A percentile compares a stretch with the other conserved stretches of the same genome.
phyloP scores from a whole-genome alignment of 306 rosid genomes.

The Cicer pinnatifidum region DNA sequence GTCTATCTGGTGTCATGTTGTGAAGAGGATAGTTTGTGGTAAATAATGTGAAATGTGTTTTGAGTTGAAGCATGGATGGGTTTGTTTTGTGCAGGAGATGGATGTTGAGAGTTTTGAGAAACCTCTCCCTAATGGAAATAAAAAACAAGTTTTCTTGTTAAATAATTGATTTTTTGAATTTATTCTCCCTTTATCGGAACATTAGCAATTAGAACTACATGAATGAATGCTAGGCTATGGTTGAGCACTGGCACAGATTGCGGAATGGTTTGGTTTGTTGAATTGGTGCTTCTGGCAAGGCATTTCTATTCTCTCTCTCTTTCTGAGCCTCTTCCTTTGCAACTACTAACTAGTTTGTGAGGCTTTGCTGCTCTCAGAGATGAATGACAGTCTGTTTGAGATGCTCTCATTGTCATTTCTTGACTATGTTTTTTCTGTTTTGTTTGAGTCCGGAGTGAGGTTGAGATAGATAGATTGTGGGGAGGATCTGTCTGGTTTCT shows the following conservation, averaged over 20 bases:
- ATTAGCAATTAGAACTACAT: too few species aligned
- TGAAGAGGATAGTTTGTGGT: not conserved
- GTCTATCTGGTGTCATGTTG: too few species aligned
- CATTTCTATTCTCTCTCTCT: not conserved
- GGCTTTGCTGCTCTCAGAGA: conserved; percentile 9
- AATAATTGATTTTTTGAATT: too few species aligned
- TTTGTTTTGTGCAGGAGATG: conserved; percentile 63
- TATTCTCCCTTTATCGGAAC: too few species aligned
- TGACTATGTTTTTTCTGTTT: not conserved
- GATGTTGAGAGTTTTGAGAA: conserved; percentile 65
- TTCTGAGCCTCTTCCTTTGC: conserved; percentile 15
- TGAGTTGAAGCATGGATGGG: conserved; percentile 1
- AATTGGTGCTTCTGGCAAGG: conserved; percentile 7
- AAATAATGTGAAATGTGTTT: not conserved
- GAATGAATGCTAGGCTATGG: not conserved
- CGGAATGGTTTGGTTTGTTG: not conserved
- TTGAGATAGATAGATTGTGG: not conserved
- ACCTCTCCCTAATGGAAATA: conserved; percentile 65
- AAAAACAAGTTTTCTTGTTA: conserved; percentile 81
- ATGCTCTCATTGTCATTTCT: conserved; percentile 1
- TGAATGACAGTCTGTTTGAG: not conserved
- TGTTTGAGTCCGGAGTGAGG: not conserved
- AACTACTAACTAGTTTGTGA: not conserved
- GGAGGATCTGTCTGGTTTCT: not conserved
- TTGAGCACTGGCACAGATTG: not conserved